phyloP scores from a whole-genome alignment of 2,329 filamentous ascomycete species.

The Bipolaris sorokiniana region DNA sequence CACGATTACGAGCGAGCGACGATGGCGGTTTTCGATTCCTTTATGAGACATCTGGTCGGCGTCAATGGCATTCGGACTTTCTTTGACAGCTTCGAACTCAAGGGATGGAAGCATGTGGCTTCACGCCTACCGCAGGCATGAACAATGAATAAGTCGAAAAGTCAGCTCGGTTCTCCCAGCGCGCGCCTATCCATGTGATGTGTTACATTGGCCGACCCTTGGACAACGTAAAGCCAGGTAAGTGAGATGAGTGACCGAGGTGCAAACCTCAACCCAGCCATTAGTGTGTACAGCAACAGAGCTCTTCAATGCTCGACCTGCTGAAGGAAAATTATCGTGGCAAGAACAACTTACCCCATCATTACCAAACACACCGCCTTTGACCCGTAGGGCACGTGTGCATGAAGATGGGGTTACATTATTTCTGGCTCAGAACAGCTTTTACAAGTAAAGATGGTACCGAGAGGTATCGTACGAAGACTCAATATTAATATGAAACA shows the following conservation, averaged over 20 bases:
- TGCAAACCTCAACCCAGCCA: constrained; percentile 54
- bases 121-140: constrained; percentile 45
- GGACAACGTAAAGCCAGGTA: constrained; percentile 7
- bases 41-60: constrained; percentile 50
- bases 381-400: constrained; percentile 61
- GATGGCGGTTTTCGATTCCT: constrained; percentile 47
- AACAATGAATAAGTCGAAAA: constrained; percentile 49
- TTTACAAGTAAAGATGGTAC: constrained; percentile 5
- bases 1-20: constrained; percentile 39
- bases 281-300: constrained; percentile 75
- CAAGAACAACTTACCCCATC: constrained; percentile 61
- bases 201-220: constrained; percentile 15
- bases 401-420: constrained; percentile 69
- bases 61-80: constrained; percentile 52
- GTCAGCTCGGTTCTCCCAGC: constrained; percentile 30
- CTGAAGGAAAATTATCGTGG: constrained; percentile 73
- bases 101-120: constrained; percentile 38
- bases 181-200: constrained; percentile 33
- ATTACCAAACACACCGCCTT: constrained; percentile 71
- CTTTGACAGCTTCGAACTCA: constrained; percentile 46
- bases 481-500: constrained; percentile 12
- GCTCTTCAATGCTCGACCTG: constrained; percentile 64
- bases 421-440: constrained; percentile 17
- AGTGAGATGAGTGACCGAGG: constrained; percentile 21
- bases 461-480: constrained; percentile 1